Evolutionary conservation across 176 grass and related monocot species (phyloP), one percentile per base, ranked within the genome.

Genomic region (Raddia guianensis): DNA sequence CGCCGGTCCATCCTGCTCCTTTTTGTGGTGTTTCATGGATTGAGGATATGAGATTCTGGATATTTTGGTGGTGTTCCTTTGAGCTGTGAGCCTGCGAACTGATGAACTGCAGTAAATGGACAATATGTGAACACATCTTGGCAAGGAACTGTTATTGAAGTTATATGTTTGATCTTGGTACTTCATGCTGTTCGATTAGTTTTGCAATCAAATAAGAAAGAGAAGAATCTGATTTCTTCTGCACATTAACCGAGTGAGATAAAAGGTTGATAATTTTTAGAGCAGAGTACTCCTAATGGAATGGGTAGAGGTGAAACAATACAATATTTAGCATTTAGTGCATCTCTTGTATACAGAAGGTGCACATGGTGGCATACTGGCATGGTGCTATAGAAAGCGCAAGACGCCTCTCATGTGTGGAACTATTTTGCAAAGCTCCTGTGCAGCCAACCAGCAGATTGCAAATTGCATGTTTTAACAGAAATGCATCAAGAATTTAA

Each of bases 111-210:
- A 62, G 15, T 21, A 43, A 79, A 51, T 55, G 54, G 1, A 2
- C 34, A 70, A 2, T 55, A 47, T 64, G 19, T 64, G 16, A 72
- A 16, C 33, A 19, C n/a, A 9, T 2, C 14, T 61, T 11, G 11
- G 12, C 8, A 81, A 71, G 5, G 0, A 43, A 73, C 27, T 20
- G 11, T 50, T 8, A 6, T 20, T 12, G 1, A 82, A 52, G 35
- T 62, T 82, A 6, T 60, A 50, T 15, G 46, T 42, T 80, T 80
- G 7, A 18, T 70, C 21, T 11, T 6, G 55, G 72, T 72, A 55
- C 62, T 72, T 68, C 27, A 27, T 27, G 11, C 5, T 61, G 32
- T 48, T 37, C 21, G n/a, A 50, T 49, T 12, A 32, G n/a, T 6
- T 5, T 49, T 9, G 3, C 10, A 8, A 72, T 48, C 8, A 4